Base-by-base conservation (phyloP, 108 stramenopile genomes). In the Stephanodiscus minutulus region DNA sequence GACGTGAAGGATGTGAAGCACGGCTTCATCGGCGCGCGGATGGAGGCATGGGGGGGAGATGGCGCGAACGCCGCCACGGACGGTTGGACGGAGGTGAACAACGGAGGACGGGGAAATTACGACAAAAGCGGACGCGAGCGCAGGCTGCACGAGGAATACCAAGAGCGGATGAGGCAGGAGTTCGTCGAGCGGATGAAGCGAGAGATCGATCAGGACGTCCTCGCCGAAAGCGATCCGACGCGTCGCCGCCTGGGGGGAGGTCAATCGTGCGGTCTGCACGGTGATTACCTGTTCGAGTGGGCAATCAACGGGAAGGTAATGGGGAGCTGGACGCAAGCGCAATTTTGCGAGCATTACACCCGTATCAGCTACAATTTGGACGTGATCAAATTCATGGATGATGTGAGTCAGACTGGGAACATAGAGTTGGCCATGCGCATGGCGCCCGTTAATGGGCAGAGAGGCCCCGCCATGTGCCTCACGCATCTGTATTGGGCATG, bases 71-170 rank as follows among this genome's bases (percentile, higher is more conserved):
- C 61, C 35, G 39, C 47, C 12, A 78, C 77, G 1, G 13, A 25
- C 12, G 75, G 70, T 8, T 77, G 75, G 76, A 72, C 47, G 0
- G 63, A 76, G 39, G 69, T 76, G 8, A 76, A 76, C 44, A 81
- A 76, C 36, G 80, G 76, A 22, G 72, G 79, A 1, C 72, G 57
- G 29, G 72, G 79, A 11, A 80, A 79, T 58, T 80, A 80, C 47
- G 44, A 58, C 6, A 68, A 68, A 59, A 36, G 41, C 27, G 69
- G 64, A 13, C 61, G 50, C 54, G 54, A 80, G 12, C 72, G 71
- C 1, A 17, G 12, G 37, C 44, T 73, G 20, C 55, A 53, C 49
- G 71, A 80, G 41, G 29, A 72, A 59, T 18, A 46, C 37, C 59
- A 56, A 33, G 35, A 44, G 22, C 29, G 60, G 44, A 31, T n/a